phyloP scores from a whole-genome alignment of 2,329 filamentous ascomycete species.

The Fusarium pseudoanthophilum region DNA sequence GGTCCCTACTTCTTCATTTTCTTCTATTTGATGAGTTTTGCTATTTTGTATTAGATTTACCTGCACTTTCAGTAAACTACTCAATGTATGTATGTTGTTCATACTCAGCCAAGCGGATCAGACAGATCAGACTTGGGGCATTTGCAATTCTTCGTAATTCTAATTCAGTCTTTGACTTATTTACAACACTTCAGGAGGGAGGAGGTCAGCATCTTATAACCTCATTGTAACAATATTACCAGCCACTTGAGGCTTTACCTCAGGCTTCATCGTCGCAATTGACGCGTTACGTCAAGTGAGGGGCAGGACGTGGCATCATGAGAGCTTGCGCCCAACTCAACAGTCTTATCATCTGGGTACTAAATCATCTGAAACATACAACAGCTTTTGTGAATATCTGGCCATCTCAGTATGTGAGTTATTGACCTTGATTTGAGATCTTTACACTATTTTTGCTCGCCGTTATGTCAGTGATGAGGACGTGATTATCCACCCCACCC shows the following conservation, averaged over 20 bases:
- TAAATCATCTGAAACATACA: not conserved
- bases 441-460: not conserved
- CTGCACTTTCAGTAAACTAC: not conserved
- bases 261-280: not conserved
- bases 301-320: slow-evolving; percentile 27
- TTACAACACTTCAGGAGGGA: no score
- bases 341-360: not conserved
- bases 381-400: no score
- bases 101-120: not conserved
- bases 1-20: not conserved
- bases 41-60: not conserved
- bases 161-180: no score
- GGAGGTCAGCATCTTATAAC: no score
- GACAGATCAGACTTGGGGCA: not conserved
- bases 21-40: not conserved
- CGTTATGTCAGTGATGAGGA: not conserved
- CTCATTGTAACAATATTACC: not conserved
- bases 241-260: not conserved
- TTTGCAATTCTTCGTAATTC: not conserved
- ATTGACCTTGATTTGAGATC: no score
- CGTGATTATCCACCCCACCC: not conserved
- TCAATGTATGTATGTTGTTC: not conserved
- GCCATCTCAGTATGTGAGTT: not conserved
- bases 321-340: not conserved
- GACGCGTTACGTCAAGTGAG: slow-evolving; percentile 37